Percentiles rank a stretch among this genome's conserved stretches.
Conservation (phyloP, 164 flowering plant genomes). For the Piper longum region DNA sequence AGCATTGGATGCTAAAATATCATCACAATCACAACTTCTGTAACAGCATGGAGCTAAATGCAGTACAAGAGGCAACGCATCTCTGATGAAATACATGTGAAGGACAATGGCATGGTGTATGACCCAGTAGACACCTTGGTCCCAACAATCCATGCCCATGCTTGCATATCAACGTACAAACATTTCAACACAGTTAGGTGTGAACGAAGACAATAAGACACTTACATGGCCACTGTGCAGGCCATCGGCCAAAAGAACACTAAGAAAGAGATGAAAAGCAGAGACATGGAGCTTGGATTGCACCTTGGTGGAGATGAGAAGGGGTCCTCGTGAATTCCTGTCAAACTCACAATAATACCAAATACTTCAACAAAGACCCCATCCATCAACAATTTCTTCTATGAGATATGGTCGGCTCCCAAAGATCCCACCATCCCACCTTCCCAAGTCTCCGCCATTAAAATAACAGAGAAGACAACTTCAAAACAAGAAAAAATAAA, state of each 20-base stretch:
- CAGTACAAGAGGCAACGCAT: background rate
- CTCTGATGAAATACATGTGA: background rate
- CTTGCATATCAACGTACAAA: background rate
- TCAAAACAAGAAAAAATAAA: background rate
- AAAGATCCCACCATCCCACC: background rate
- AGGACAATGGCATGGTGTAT: background rate
- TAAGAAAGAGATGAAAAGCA: background rate
- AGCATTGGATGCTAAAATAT: too few species aligned
- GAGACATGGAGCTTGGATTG: background rate
- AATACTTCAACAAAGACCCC: background rate
- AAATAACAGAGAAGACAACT: background rate
- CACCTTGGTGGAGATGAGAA: background rate
- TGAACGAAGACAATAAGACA: background rate
- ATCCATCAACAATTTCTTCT: background rate
- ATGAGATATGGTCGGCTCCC: background rate
- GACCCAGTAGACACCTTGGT: background rate
- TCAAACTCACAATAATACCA: background rate
- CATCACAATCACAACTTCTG: too few species aligned
- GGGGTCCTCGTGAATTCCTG: background rate
- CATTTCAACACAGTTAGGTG: background rate
- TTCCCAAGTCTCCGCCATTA: background rate
- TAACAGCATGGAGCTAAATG: background rate
- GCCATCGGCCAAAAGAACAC: background rate
- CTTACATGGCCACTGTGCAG: background rate
- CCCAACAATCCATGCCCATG: background rate